phyloP scores from a whole-genome alignment of 75 land plant genomes.

The Pinus taeda region DNA sequence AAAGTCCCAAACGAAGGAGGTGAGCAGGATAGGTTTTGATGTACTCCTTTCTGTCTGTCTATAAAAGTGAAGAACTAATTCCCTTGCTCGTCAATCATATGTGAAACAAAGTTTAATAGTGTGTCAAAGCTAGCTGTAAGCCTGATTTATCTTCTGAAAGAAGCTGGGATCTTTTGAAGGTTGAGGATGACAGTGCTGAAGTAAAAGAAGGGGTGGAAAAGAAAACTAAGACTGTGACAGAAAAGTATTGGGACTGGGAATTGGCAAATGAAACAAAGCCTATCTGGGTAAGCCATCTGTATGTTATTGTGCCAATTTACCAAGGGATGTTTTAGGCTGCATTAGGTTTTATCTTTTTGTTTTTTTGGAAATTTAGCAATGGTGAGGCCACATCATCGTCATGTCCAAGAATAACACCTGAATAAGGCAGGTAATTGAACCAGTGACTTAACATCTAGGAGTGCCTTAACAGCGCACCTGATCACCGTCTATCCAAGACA shows the following conservation, averaged over 20 bases:
- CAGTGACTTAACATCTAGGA: no score
- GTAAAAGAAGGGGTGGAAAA: constrained; percentile 48
- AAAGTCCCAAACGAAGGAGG: constrained; percentile 87
- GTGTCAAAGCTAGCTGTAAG: constrained; percentile 10
- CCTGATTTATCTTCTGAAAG: constrained; percentile 2
- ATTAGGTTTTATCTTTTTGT: background rate
- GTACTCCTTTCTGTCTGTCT: background rate
- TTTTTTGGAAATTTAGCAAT: no score
- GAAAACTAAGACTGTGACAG: constrained; percentile 79
- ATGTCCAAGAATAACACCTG: no score
- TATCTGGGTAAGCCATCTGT: constrained; percentile 67
- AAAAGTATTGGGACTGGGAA: constrained; percentile 97
- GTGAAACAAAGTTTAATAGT: background rate
- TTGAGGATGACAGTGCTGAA: constrained; percentile 10
- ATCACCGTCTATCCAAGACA: no score
- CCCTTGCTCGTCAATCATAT: constrained; percentile 8
- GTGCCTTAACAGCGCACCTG: no score
- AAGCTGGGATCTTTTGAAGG: constrained; percentile 14
- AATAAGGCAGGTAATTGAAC: no score
- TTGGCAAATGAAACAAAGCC: constrained; percentile 95
- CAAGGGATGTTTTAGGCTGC: background rate
- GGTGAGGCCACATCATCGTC: no score
- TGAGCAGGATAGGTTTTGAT: constrained; percentile 11
- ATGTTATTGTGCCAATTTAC: background rate
- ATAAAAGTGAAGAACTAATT: background rate